phyloP scores from a whole-genome alignment of 495 filamentous ascomycete genomes.

The Aspergillus nanangensis region DNA sequence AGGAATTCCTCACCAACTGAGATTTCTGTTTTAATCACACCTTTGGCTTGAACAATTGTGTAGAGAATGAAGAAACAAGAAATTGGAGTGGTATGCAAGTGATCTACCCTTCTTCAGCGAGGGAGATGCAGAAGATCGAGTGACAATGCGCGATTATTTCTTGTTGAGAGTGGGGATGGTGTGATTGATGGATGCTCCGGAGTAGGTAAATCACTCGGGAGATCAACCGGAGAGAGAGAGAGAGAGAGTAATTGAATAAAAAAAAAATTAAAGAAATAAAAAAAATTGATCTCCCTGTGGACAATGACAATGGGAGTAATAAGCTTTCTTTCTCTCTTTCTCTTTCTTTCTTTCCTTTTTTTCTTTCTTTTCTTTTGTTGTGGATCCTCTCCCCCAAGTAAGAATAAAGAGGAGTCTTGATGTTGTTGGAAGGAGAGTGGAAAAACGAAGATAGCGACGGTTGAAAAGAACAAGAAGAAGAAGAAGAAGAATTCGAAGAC shows the following conservation, averaged over 20 bases:
- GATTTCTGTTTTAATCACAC: no score
- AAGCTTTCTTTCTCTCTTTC: no score
- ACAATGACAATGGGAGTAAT: no score
- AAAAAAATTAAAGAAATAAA: neutral
- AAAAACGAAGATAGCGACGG: no score
- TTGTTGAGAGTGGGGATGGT: constrained; percentile 10
- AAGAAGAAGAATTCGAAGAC: constrained; percentile 2
- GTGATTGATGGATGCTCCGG: constrained; percentile 5
- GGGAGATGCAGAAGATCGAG: neutral
- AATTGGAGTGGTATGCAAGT: neutral
- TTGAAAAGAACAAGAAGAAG: no score
- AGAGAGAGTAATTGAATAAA: constrained; percentile 6
- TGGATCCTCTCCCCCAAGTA: no score
- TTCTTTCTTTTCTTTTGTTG: no score
- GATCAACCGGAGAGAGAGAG: constrained; percentile 4
- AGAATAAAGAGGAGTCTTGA: no score
- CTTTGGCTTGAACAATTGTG: no score
- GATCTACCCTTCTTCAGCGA: neutral
- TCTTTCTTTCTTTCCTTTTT: no score
- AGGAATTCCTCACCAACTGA: neutral
- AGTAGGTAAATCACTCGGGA: constrained; percentile 14
- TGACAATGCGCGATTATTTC: constrained; percentile 9
- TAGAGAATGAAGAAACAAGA: neutral
- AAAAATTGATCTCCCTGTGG: no score
- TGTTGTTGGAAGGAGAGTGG: no score